Base-by-base conservation (phyloP, 768 basidiomycete genomes). In the Lactarius pseudohatsudake region DNA sequence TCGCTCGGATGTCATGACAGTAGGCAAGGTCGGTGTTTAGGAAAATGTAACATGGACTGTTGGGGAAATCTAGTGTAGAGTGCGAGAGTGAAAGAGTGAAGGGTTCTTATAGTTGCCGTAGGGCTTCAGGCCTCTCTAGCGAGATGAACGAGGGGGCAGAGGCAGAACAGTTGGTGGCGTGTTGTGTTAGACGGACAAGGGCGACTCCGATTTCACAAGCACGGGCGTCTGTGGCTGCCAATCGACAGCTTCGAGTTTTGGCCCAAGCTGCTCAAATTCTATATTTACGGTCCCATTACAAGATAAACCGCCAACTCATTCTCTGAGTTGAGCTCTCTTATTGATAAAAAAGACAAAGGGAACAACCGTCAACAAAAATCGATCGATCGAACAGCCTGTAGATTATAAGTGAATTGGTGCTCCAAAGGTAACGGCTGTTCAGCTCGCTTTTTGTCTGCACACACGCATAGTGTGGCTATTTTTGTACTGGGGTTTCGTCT, bases 21-120 rank as follows among this genome's bases (percentile, higher is more conserved):
- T 66, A 36, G 40, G 50, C 7, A 43, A 38, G 38, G 40, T 59
- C 40, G 45, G 53, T 15, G 38, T 62, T 55, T 38, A 28, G 55
- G 57, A 28, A 58, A 18, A 58, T 60, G 62, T 54, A 62, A 40
- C 68, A 69, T 69, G 65, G 61, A 67, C 68, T 60, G 38, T 36
- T 59, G 32, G 30, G 54, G 3, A 18, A 54, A 59, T 61, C 60
- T 58, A 59, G 26, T 26, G 50, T 10, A 16, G 56, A 3, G 10
- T 47, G 50, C 34, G 26, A 1, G 32, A 2, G 38, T 30, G 32
- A 57, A 65, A 6, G 56, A 68, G 59, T 43, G 56, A 41, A 41
- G 43, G 30, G 18, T 9, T 6, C 4, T 61, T 50, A 50, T 16
- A 55, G 43, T 28, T 56, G 58, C 63, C 57, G 64, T 57, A 59